Percentiles rank a stretch among this genome's conserved stretches.
Evolutionary conservation across 768 basidiomycete genomes (phyloP).

Genomic region (Amanita rimosa): DNA sequence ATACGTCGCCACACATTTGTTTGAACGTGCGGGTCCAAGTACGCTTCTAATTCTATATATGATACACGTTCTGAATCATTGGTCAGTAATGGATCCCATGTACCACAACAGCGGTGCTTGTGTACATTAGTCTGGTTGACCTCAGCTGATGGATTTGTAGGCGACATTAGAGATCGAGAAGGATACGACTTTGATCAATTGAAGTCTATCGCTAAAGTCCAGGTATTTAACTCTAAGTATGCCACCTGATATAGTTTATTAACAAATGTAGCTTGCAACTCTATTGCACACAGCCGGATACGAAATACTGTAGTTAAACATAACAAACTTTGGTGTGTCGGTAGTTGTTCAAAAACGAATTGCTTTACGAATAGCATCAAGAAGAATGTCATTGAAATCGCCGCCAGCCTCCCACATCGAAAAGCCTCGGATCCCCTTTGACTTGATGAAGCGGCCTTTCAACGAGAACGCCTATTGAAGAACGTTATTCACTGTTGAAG

Average conservation of each 20-base stretch:
- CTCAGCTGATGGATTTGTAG: constrained; percentile 19
- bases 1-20: constrained; percentile 79
- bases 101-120: constrained; percentile 70
- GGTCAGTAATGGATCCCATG: constrained; percentile 73
- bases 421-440: constrained; percentile 45
- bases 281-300: constrained; percentile 61
- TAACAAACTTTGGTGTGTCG: not conserved
- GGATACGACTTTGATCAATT: constrained; percentile 82
- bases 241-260: not conserved
- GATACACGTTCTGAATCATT: not conserved
- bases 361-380: constrained; percentile 28
- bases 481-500: not conserved
- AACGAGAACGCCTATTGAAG: constrained; percentile 26
- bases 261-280: constrained; percentile 47
- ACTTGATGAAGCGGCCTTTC: constrained; percentile 49
- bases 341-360: constrained; percentile 13
- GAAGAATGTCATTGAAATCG: constrained; percentile 37
- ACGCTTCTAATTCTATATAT: constrained; percentile 12
- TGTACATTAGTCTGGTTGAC: not conserved
- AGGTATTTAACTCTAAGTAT: constrained; percentile 29
- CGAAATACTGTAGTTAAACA: constrained; percentile 19
- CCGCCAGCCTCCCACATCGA: constrained; percentile 67
- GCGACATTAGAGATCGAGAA: constrained; percentile 68
- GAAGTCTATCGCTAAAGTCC: constrained; percentile 77
- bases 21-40: constrained; percentile 76